Evolutionary conservation across 2,329 filamentous ascomycete species (phyloP), one percentile per base, ranked within the genome.

Genomic region (Aspergillus brasiliensis): DNA sequence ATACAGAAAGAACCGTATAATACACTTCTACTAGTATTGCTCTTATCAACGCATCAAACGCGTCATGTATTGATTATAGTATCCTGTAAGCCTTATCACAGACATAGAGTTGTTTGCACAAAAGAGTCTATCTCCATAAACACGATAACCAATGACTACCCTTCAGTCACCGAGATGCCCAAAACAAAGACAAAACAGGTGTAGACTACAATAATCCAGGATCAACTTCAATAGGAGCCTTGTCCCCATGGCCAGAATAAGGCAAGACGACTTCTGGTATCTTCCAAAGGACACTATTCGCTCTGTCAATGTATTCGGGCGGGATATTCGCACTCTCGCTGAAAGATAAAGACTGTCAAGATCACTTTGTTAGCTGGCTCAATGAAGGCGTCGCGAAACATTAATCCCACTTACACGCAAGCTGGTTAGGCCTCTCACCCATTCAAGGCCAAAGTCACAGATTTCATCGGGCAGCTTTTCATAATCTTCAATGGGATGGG

Each of bases 251-350:
- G 19, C 59, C 49, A 34, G 63, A 56, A 51, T 62, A 67, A 19
- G 71, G 67, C 28, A 71, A 34, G 25, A 69, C 63, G 8, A 73
- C 56, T 19, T 73, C 66, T 11, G 68, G 64, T 10, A 73, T 71
- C 11, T 65, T 63, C 71, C 71, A 73, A 25, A 71, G 57, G 0
- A 48, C 46, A 51, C 61, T 66, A 46, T 72, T 73, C 28, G 67
- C 67, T 44, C 61, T 56, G 34, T 68, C 64, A 15, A 71, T 51
- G 44, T 66, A 60, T 42, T 65, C 59, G 3, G 70, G 54, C 6
- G 69, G 57, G 19, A 73, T 28, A 28, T 65, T 64, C 15, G 59
- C 53, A 48, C 71, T 72, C 38, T 71, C 59, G 19, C 63, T 67
- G 10, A 73, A 67, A 23, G 70, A 73, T 8, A 73, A 58, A 25